Evolutionary conservation across 1,139 yeast genomes (phyloP), one percentile per base, ranked within the genome.

Genomic region (Scheffersomyces cryptocercus): DNA sequence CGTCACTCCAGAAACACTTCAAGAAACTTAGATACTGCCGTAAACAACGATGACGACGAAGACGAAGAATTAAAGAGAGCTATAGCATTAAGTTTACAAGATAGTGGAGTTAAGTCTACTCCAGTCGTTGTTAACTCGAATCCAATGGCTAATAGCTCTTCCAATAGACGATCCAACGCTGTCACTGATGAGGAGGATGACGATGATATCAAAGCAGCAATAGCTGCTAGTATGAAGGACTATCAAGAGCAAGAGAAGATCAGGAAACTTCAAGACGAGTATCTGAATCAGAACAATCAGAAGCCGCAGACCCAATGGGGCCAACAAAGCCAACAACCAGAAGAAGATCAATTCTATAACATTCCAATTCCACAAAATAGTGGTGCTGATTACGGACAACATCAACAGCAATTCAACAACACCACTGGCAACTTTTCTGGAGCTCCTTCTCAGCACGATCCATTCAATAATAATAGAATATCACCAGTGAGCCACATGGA

Each of bases 191-290:
- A 82, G 2, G 95, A 85, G 7, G 88, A 87, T 28, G 98, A 93
- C 53, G 95, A 85, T 30, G 97, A 89, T 36, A 78, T 93, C 83
- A 87, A 84, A 60, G 96, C 95, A 1, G 99, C 98, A 0, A 90
- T 93, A 48, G 96, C 88, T n/a, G 97, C 96, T 1, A 88, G 96
- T 64, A 73, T 93, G 50, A 75, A 77, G 46, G 97, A 89, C 48
- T 77, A 85, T 61, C 80, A 85, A 52, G 67, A 60, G n/a, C 65
- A 66, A 59, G 57, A 75, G 59, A 55, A 53, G 30, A 35, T 50
- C 4, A 47, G 39, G 35, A 38, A 44, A 28, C 48, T 44, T 29
- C 37, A 36, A 7, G 26, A 20, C 1, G 26, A 20, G 26, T 20
- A 20, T 8, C 26, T 5, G 26, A 20, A 20, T 6, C 26, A 20